Evolutionary conservation across 768 basidiomycete genomes (phyloP).

Genomic region (Boletus reticuloceps): DNA sequence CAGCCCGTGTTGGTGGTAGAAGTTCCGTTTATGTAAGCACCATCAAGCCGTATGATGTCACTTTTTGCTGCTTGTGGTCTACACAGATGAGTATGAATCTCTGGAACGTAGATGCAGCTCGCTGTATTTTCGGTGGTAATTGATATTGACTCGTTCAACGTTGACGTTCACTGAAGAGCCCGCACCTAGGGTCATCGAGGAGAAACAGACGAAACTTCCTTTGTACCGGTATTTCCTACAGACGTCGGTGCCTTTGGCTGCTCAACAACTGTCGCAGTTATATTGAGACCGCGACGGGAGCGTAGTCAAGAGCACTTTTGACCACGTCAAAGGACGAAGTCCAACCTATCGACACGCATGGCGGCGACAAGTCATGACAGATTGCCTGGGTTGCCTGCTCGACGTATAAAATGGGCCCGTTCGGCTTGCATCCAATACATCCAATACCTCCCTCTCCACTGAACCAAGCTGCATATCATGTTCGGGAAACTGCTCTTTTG

Average conservation of each 20-base stretch:
- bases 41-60: too few species aligned
- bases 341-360: not conserved
- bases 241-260: not conserved
- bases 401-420: constrained; percentile 4
- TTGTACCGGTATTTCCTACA: too few species aligned
- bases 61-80: too few species aligned
- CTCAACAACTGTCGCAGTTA: not conserved
- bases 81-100: too few species aligned
- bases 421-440: not conserved
- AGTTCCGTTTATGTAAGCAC: too few species aligned
- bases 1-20: too few species aligned
- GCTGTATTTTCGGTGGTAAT: too few species aligned
- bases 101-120: too few species aligned
- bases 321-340: not conserved
- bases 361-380: not conserved
- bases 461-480: constrained; percentile 1
- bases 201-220: too few species aligned
- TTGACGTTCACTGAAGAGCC: too few species aligned
- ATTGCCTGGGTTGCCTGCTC: not conserved
- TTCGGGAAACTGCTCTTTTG: constrained; percentile 7
- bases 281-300: not conserved
- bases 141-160: too few species aligned
- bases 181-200: too few species aligned
- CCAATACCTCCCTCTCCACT: not conserved
- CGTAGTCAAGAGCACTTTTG: not conserved